Evolutionary conservation across 345 rosid genomes (phyloP), one percentile per base, ranked within the genome.

Genomic region (Eucalyptus dawsonii): DNA sequence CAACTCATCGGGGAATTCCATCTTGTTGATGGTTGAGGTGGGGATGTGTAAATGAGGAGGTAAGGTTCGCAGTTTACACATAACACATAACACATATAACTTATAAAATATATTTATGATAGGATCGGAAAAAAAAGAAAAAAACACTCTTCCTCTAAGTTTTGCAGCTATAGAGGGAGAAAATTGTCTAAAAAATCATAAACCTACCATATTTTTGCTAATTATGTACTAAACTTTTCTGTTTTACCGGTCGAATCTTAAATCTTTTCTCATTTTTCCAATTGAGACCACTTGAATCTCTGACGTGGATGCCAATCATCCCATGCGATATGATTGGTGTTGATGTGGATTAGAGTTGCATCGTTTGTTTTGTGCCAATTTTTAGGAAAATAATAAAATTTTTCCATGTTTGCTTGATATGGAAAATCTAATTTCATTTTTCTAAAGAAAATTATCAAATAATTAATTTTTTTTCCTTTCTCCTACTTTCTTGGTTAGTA

Each of bases 161-260:
- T 54, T 54, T 54, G 25, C 4, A 22, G 0, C 0, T 54, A 22
- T 54, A 21, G 0, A 54, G 0, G 3, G 27, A 1, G 12, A 22
- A 54, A 54, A 22, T 54, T 54, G 1, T 54, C 11, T 0, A 54
- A 54, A 54, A 54, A 4, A 54, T 54, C 12, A 9, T 54, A 54
- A 54, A 54, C 5, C 1, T 0, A 54, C 0, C 9, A 0, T 54
- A 21, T 54, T 8, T 54, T 54, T 54, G 2, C 1, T 22, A 54
- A 54, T 54, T 54, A 0, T 2, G 3, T 54, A 21, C 25, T 54
- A 22, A 54, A 54, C 58, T 17, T 19, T 21, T 54, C 0, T 0
- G 11, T 54, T 54, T 21, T 54, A 54, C 5, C 1, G 0, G 1
- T 19, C 0, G 5, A 22, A 0, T 54, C 2, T 0, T 54, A 54